phyloP scores from a whole-genome alignment of 352 stramenopile species.

The Globisporangium splendens region DNA sequence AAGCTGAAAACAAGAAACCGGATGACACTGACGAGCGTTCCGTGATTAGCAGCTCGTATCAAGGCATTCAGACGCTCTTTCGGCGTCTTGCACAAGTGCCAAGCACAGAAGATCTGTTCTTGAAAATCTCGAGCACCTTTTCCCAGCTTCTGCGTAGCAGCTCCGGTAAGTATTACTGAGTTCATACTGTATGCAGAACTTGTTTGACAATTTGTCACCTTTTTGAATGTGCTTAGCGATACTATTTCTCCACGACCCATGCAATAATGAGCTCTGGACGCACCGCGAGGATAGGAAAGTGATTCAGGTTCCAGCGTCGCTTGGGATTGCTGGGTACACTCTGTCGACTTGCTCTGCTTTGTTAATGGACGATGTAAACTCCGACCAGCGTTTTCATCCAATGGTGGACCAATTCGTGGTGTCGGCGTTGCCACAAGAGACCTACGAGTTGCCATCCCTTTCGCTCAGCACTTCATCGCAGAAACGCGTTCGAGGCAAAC shows the following conservation, averaged over 20 bases:
- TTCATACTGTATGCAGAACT: background rate
- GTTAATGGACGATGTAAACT: constrained; percentile 32
- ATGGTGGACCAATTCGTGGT: constrained; percentile 63
- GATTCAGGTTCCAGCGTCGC: constrained; percentile 45
- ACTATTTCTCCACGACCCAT: constrained; percentile 61
- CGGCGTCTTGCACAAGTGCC: constrained; percentile 30
- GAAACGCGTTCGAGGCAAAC: constrained; percentile 7
- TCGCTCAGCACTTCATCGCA: background rate
- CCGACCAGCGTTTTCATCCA: constrained; percentile 52
- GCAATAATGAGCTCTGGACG: constrained; percentile 65
- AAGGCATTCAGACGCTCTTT: constrained; percentile 45
- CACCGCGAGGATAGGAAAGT: constrained; percentile 39
- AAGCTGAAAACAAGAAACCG: background rate
- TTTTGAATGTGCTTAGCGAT: constrained; percentile 19
- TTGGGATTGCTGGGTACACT: constrained; percentile 54
- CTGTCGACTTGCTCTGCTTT: constrained; percentile 34
- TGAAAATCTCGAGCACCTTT: constrained; percentile 28
- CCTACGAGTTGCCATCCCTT: background rate
- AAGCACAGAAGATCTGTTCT: constrained; percentile 43
- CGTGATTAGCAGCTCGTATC: constrained; percentile 10
- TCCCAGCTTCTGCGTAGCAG: constrained; percentile 38
- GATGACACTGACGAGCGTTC: background rate
- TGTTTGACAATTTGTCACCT: background rate
- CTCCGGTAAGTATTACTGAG: constrained; percentile 18
- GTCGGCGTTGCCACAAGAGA: constrained; percentile 13